Base-by-base conservation (phyloP, 2,329 filamentous ascomycete species). In the Penicillium palitans region DNA sequence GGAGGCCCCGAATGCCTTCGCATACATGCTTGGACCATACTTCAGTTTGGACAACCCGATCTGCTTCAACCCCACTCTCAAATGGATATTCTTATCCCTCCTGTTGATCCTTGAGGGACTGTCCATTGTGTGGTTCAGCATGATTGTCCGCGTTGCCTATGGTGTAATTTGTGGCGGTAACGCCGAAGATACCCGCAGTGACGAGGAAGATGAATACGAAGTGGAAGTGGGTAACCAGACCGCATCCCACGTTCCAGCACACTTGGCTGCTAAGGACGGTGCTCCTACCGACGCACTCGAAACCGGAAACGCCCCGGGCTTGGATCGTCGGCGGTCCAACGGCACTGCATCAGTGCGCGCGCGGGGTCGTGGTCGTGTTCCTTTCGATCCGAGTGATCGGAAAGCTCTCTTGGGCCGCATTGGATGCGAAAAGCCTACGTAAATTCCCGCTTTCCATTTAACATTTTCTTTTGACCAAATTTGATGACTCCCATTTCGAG, bases 181-280 rank as follows among this genome's bases (percentile, higher is more conserved):
- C 33, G 92, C 93, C 6, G 92, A 97, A 63, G 95, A 99, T 70
- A 84, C 86, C 19, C 87, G 95, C 56, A 96, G 91, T 62, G 93
- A 97, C 66, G 89, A 79, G 6, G 90, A 87, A 24, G 87, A 84
- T 3, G 85, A 86, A 25, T 82, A 83, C 15, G 79, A 84, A n/a
- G 15, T 3, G 9, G 79, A 53, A 47, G 51, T 57, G 3, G 55
- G 58, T 6, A 29, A 33, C 15, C 44, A 60, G 27, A 13, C 53
- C 19, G 17, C 55, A 41, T 31, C 82, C 19, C 68, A 74, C 33
- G 62, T 52, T 37, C 50, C 66, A 42, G 62, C 62, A 52, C 60
- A 52, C 48, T 54, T 64, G 48, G 60, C 47, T 39, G 65, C 61
- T 37, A 70, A 66, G 59, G 70, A 71, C 47, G 60, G 47, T 35